These are phyloP conservation scores for Hypoxylon cercidicola DNA, from an alignment of 495 filamentous ascomycete genomes.

Conservation along the genomic window DNA sequence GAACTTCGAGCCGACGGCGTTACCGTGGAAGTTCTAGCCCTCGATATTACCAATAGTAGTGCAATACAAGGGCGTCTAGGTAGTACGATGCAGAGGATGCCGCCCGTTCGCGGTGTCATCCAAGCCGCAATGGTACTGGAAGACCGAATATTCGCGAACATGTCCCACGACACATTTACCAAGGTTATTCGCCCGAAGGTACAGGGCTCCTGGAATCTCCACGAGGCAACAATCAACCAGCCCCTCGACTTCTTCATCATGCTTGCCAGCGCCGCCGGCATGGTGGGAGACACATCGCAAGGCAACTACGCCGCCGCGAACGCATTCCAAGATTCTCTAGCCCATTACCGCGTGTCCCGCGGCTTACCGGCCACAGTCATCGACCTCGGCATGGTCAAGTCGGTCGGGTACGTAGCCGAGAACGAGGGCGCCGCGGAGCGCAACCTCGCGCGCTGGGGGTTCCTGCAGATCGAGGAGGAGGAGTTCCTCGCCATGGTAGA, in stretches of 20 bases:
- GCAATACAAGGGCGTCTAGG: slow-evolving; percentile 7
- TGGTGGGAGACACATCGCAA: slow-evolving; percentile 59
- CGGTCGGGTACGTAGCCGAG: slow-evolving; percentile 49
- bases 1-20: slow-evolving; percentile 10
- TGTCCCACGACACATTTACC: slow-evolving; percentile 55
- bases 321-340: slow-evolving; percentile 56
- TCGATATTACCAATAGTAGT: slow-evolving; percentile 48
- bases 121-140: slow-evolving; percentile 51
- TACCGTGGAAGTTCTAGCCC: slow-evolving; percentile 35
- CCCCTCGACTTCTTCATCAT: slow-evolving; percentile 65
- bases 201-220: slow-evolving; percentile 62
- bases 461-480: slow-evolving; percentile 20
- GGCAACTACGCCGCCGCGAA: slow-evolving; percentile 63
- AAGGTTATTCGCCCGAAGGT: slow-evolving; percentile 59
- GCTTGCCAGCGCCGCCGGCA: slow-evolving; percentile 60
- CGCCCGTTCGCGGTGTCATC: slow-evolving; percentile 61
- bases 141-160: slow-evolving; percentile 54
- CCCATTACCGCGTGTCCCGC: slow-evolving; percentile 2
- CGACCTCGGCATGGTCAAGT: slow-evolving; percentile 59
- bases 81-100: slow-evolving; percentile 39
- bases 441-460: slow-evolving; percentile 15
- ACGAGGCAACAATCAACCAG: slow-evolving; percentile 44
- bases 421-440: slow-evolving; percentile 7
- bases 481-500: slow-evolving; percentile 17
- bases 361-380: slow-evolving; percentile 56